These are phyloP conservation scores for Sphagnum fallax DNA, from an alignment of 228 moss, liverwort and hornwort genomes.

Conservation along the genomic window DNA sequence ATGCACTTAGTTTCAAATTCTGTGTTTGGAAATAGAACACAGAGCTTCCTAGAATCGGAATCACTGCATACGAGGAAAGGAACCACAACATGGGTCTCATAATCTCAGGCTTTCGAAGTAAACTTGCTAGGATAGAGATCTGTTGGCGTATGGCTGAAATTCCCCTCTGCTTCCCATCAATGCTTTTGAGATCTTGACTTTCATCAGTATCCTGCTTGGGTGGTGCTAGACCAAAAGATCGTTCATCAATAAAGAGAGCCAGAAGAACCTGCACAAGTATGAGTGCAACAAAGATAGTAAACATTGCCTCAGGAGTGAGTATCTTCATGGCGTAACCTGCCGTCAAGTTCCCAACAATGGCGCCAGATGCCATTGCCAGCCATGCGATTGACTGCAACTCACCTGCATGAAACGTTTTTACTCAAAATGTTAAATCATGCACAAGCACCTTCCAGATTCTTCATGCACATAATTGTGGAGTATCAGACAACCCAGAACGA, in stretches of 20 bases:
- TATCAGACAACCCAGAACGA: too few relatives aligned
- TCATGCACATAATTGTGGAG: too few relatives aligned
- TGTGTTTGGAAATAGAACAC: conserved; percentile 41
- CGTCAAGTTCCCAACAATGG: conserved; percentile 28
- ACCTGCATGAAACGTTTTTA: conserved; percentile 8
- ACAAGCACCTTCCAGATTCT: too few relatives aligned
- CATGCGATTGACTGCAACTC: conserved; percentile 44
- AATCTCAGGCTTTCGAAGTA: conserved; percentile 27
- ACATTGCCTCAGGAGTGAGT: conserved; percentile 21
- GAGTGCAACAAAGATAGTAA: conserved; percentile 20
- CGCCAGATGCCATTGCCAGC: conserved; percentile 30
- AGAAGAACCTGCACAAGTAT: conserved; percentile 19
- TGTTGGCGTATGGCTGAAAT: conserved; percentile 1
- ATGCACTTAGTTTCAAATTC: conserved; percentile 20
- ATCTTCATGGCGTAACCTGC: conserved; percentile 33
- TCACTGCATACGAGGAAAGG: conserved; percentile 33
- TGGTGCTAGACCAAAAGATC: conserved; percentile 17
- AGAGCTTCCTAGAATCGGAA: conserved; percentile 32
- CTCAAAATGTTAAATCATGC: background rate
- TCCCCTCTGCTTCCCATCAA: background rate
- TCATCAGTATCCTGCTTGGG: background rate
- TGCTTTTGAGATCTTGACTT: background rate
- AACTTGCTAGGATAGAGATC: conserved; percentile 4
- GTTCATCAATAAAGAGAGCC: conserved; percentile 17
- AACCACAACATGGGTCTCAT: conserved; percentile 29